These are phyloP conservation scores for Fremontodendron californicum DNA, from an alignment of 345 rosid species.

Conservation along the genomic window DNA sequence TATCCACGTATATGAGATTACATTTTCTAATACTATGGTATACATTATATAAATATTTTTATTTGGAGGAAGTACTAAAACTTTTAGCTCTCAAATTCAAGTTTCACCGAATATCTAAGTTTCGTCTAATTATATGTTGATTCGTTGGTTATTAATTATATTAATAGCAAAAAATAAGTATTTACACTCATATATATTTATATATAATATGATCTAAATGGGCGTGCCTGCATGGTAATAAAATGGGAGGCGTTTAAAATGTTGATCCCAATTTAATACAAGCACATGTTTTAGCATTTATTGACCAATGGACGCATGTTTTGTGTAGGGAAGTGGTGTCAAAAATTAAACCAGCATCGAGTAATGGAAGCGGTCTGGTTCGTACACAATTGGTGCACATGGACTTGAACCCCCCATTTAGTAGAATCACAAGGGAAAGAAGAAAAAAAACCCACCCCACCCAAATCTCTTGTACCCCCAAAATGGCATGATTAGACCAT, in stretches of 20 bases:
- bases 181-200: too few relatives aligned
- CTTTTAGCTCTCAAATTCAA: too few relatives aligned
- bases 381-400: neutral
- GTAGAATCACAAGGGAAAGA: neutral
- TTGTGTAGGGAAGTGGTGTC: neutral
- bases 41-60: too few relatives aligned
- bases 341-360: neutral
- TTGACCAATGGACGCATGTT: neutral
- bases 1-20: too few relatives aligned
- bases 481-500: neutral
- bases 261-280: neutral
- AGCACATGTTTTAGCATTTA: slow-evolving; percentile 2
- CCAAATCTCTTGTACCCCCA: neutral
- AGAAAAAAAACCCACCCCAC: neutral
- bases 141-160: too few relatives aligned
- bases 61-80: too few relatives aligned
- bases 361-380: slow-evolving; percentile 2
- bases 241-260: neutral
- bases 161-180: too few relatives aligned
- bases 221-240: neutral
- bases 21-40: too few relatives aligned
- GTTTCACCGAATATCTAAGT: too few relatives aligned
- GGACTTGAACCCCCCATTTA: neutral
- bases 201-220: neutral
- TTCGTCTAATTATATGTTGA: too few relatives aligned